phyloP scores from a whole-genome alignment of 495 filamentous ascomycete genomes.

The Xylaria grammica region DNA sequence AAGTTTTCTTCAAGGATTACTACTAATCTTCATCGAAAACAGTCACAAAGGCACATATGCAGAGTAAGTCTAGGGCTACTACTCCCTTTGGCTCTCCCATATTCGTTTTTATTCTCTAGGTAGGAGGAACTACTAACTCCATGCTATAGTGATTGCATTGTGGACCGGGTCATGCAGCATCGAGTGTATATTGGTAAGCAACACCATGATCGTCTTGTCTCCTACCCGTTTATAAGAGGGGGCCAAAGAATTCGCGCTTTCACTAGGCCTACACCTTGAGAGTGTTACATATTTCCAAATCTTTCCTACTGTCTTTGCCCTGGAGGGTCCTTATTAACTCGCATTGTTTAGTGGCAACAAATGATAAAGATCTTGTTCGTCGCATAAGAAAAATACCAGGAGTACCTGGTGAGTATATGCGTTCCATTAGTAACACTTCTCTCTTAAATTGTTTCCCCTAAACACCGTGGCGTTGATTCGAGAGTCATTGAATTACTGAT shows the following conservation, averaged over 20 bases:
- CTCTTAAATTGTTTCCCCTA: background rate
- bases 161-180: constrained; percentile 74
- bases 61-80: constrained; percentile 13
- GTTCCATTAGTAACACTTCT: background rate
- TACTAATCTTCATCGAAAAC: constrained; percentile 6
- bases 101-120: background rate
- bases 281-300: background rate
- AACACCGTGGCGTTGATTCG: background rate
- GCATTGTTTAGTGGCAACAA: constrained; percentile 79
- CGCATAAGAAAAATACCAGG: constrained; percentile 81
- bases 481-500: constrained; percentile 35
- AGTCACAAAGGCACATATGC: constrained; percentile 28
- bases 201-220: background rate
- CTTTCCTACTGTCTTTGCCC: background rate
- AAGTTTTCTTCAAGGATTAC: background rate
- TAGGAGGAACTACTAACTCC: background rate
- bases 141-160: constrained; percentile 71
- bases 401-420: constrained; percentile 49
- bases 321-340: constrained; percentile 49
- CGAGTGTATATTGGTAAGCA: constrained; percentile 29
- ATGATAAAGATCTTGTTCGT: constrained; percentile 82
- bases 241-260: too few species aligned
- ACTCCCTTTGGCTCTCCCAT: background rate
- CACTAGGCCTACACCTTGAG: background rate
- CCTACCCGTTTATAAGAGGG: background rate